phyloP scores from a whole-genome alignment of 2,329 filamentous ascomycete species.

The Rasamsonia emersonii region DNA sequence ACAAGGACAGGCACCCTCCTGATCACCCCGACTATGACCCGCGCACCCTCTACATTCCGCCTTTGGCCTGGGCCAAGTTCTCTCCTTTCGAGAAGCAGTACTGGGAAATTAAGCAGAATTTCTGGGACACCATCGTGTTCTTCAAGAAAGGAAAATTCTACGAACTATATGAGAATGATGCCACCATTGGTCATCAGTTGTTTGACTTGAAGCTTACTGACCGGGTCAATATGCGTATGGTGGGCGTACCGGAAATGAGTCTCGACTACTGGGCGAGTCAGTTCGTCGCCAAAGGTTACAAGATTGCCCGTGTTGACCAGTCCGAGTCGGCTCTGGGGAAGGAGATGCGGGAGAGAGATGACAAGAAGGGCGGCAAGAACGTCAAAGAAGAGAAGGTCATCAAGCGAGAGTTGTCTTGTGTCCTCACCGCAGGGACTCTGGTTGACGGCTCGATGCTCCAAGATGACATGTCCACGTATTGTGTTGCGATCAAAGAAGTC shows the following conservation, averaged over 20 bases:
- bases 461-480: conserved; percentile 95
- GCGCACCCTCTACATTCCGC: conserved; percentile 82
- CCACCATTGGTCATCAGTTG: conserved; percentile 88
- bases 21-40: conserved; percentile 86
- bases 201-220: conserved; percentile 98
- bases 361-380: conserved; percentile 44
- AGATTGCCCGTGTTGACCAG: conserved; percentile 93
- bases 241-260: conserved; percentile 90
- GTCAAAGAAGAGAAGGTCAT: conserved; percentile 89
- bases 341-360: conserved; percentile 91
- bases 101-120: conserved; percentile 98
- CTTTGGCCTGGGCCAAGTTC: conserved; percentile 69
- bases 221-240: conserved; percentile 99
- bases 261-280: conserved; percentile 97
- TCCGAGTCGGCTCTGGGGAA: conserved; percentile 93
- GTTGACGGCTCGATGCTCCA: conserved; percentile 96
- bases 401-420: conserved; percentile 77
- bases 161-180: conserved; percentile 95
- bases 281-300: conserved; percentile 96
- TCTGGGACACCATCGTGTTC: conserved; percentile 96
- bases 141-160: conserved; percentile 99
- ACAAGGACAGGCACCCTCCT: conserved; percentile 71
- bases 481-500: conserved; percentile 83
- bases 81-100: conserved; percentile 97
- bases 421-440: conserved; percentile 84